Evolutionary conservation across 2,329 filamentous ascomycete genomes (phyloP).

Genomic region (Coniella vitis): DNA sequence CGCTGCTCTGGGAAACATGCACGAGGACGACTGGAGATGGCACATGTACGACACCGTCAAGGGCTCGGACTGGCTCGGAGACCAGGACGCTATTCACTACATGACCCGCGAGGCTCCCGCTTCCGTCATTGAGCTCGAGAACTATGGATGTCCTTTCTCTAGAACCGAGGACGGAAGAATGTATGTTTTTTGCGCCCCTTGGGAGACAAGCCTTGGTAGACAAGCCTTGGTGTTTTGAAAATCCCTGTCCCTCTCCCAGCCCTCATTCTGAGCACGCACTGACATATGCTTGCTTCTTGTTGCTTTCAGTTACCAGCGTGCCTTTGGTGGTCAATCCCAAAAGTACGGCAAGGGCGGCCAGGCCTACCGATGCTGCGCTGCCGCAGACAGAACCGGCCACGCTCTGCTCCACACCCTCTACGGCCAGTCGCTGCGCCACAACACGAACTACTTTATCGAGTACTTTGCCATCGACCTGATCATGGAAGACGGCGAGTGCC

Average conservation of each 20-base stretch:
- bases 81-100: slow-evolving; percentile 97
- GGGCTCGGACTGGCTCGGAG: slow-evolving; percentile 94
- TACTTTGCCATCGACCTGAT: slow-evolving; percentile 96
- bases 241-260: no score
- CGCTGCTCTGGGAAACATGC: slow-evolving; percentile 88
- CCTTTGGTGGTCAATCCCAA: slow-evolving; percentile 95
- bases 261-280: not conserved
- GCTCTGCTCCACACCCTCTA: slow-evolving; percentile 97
- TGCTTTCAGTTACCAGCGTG: slow-evolving; percentile 75
- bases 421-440: slow-evolving; percentile 92
- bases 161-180: slow-evolving; percentile 95
- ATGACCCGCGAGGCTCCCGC: slow-evolving; percentile 93
- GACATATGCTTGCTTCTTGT: slow-evolving; percentile 16
- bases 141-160: slow-evolving; percentile 95
- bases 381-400: slow-evolving; percentile 93
- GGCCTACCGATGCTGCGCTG: slow-evolving; percentile 94
- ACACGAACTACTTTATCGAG: slow-evolving; percentile 99
- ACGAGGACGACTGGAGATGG: slow-evolving; percentile 98
- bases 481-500: slow-evolving; percentile 96
- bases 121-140: slow-evolving; percentile 89
- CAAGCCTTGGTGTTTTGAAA: no score
- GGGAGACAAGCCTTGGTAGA: no score
- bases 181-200: slow-evolving; percentile 39
- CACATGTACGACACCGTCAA: slow-evolving; percentile 99
- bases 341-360: slow-evolving; percentile 95